phyloP scores from a whole-genome alignment of 306 rosid species.

The Begonia masoniana region DNA sequence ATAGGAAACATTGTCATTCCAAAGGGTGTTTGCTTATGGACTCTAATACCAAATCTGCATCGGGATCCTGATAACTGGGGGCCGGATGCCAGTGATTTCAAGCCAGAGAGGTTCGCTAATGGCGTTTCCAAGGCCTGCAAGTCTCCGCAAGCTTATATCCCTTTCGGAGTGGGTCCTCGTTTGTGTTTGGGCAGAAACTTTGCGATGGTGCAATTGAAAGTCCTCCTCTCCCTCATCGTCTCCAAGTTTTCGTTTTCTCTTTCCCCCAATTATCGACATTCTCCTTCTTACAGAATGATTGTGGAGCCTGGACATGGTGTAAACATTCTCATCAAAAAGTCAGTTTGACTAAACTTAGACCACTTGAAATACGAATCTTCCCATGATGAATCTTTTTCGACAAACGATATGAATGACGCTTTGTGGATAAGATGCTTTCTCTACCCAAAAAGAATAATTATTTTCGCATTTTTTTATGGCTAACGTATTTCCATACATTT shows the following conservation, averaged over 20 bases:
- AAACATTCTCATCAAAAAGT: constrained; percentile 29
- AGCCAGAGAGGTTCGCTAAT: constrained; percentile 67
- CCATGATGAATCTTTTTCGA: too few species aligned
- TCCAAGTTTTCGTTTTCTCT: constrained; percentile 49
- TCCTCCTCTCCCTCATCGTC: constrained; percentile 25
- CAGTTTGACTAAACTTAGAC: neutral
- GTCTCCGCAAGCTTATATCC: constrained; percentile 53
- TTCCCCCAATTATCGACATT: constrained; percentile 61
- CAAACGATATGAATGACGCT: too few species aligned
- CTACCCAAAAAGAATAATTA: too few species aligned
- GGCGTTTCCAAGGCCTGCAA: constrained; percentile 73
- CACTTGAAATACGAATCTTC: too few species aligned
- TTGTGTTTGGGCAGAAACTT: constrained; percentile 74
- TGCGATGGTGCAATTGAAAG: constrained; percentile 66
- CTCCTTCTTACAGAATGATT: constrained; percentile 67
- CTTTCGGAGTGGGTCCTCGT: constrained; percentile 75
- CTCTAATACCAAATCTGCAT: constrained; percentile 62
- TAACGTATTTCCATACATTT: too few species aligned
- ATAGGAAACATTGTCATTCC: constrained; percentile 57
- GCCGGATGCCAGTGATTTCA: constrained; percentile 57
- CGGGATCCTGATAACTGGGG: constrained; percentile 85
- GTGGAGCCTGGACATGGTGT: constrained; percentile 75
- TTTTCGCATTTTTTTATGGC: too few species aligned
- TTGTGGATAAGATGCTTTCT: too few species aligned
- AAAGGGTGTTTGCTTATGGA: constrained; percentile 66